Evolutionary conservation across 139 green algal genomes (phyloP).

Genomic region (Asterochloris erici): DNA sequence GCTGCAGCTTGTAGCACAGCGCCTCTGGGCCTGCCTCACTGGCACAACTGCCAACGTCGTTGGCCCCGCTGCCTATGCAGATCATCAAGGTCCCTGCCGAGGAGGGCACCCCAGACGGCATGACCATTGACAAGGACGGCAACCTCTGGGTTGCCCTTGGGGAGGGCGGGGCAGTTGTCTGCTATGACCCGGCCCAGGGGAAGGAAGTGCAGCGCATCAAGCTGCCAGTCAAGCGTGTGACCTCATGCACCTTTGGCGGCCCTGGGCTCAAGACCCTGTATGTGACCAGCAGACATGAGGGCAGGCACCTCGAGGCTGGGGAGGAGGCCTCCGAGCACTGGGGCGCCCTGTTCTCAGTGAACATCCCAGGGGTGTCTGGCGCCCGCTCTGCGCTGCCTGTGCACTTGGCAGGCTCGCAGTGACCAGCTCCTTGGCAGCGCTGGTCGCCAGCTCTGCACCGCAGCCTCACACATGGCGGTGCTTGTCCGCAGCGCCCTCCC

Average conservation of each 20-base stretch:
- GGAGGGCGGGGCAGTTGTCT: slow-evolving; percentile 48
- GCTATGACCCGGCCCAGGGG: slow-evolving; percentile 36
- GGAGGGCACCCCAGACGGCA: slow-evolving; percentile 43
- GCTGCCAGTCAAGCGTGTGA: slow-evolving; percentile 44
- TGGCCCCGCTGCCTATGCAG: not conserved
- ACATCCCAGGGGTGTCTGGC: slow-evolving; percentile 35
- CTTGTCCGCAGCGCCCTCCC: too few species aligned
- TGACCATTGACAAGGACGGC: slow-evolving; percentile 51
- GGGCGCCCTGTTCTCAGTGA: slow-evolving; percentile 36
- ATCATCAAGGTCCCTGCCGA: slow-evolving; percentile 3
- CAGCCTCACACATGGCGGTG: too few species aligned
- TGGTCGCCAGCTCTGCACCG: too few species aligned
- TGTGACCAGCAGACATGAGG: slow-evolving; percentile 43
- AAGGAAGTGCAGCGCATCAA: slow-evolving; percentile 19
- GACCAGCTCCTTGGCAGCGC: too few species aligned
- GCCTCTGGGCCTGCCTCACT: too few species aligned
- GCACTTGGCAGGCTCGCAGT: not conserved
- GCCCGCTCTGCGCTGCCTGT: slow-evolving; percentile 5
- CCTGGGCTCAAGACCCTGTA: slow-evolving; percentile 39
- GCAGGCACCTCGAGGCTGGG: slow-evolving; percentile 27
- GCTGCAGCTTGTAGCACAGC: too few species aligned
- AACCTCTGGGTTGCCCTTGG: slow-evolving; percentile 65
- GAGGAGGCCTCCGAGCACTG: slow-evolving; percentile 28
- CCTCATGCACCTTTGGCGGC: slow-evolving; percentile 47
- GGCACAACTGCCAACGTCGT: too few species aligned